Evolutionary conservation across 1,139 yeast species (phyloP), one percentile per base, ranked within the genome.

Genomic region (Scheffersomyces segobiensis): DNA sequence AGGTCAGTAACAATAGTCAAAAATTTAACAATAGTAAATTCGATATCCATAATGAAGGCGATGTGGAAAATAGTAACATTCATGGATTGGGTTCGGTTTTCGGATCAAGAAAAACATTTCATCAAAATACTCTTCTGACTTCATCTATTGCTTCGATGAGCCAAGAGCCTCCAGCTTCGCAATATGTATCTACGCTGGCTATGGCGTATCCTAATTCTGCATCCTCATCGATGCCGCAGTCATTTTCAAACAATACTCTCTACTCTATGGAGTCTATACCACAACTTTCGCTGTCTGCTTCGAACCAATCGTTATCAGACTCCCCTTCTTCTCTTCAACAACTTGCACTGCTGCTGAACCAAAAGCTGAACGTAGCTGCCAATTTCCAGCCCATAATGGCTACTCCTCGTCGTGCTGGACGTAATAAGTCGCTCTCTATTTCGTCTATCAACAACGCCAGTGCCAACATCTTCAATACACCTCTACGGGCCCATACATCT

Each of bases 251-350:
- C 53, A 78, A 81, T 54, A 80, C 84, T 1, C 66, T 82, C 7
- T 78, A 82, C 20, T 80, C 85, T 24, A 64, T 69, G 56, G 85
- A 80, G 53, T 79, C 83, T 14, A 68, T 74, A 46, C 84, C 82
- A 17, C 73, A 75, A 57, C 70, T 79, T 55, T 68, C 74, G 60
- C 71, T 76, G 60, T 69, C 80, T 62, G 63, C 71, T 54, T 71
- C 81, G 62, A 70, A 74, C 68, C 75, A 79, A 62, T 71, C 81
- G 65, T 60, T 78, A 22, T 65, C 69, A 55, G 80, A 75, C 57
- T 71, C 76, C 21, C 79, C 80, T 1, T 67, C 67, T 22, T 70
- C 74, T 4, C 59, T 64, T 20, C 62, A 59, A 49, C 53, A 50
- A 46, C 56, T 52, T 47, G 50, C 50, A n/a, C 42, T 12, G 42